Base-by-base conservation (phyloP, 768 basidiomycete species). In the Cyclocybe cylindracea region DNA sequence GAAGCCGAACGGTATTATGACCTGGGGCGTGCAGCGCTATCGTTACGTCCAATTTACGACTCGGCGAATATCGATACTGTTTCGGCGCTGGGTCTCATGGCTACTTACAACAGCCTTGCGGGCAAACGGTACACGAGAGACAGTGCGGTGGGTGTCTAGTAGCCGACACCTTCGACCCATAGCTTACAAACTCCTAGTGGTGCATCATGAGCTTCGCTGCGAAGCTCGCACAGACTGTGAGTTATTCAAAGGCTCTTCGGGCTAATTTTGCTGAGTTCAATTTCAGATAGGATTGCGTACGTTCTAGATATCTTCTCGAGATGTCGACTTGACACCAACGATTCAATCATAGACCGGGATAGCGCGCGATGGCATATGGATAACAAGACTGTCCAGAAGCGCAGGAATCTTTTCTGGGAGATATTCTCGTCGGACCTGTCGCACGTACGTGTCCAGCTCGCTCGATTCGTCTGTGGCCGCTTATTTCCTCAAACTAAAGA, bases 361-460 rank as follows among this genome's bases (percentile, higher is more conserved):
- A 83, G 85, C 50, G 79, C 83, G 14, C 75, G 82, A 42, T 90
- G 87, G 73, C 78, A 82, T 58, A 75, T 90, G 70, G 77, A 80
- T 43, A 67, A 78, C 0, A 78, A 77, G 58, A 78, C 74, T 13
- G 82, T 87, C 4, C 78, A 88, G 59, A 75, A 78, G 42, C 76
- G 88, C 39, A 75, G 88, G 45, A 73, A 75, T 16, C 65, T 90
- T 10, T 89, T 89, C 57, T 90, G 86, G 85, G 87, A 90, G 58
- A 66, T 87, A 1, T 79, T 83, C 50, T 76, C 81, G n/a, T 66
- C 79, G 1, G 87, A 89, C 60, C 76, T 74, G 16, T 82, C 78
- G 36, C 71, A 77, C 62, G 77, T 80, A 51, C 50, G 73, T 66
- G 16, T 24, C 19, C 18, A 2, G 31, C 38, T 16, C 14, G n/a